A percentile compares a stretch with the other conserved stretches of the same genome.
Evolutionary conservation across 345 rosid genomes (phyloP).

Genomic region (Eutrema yunnanense): DNA sequence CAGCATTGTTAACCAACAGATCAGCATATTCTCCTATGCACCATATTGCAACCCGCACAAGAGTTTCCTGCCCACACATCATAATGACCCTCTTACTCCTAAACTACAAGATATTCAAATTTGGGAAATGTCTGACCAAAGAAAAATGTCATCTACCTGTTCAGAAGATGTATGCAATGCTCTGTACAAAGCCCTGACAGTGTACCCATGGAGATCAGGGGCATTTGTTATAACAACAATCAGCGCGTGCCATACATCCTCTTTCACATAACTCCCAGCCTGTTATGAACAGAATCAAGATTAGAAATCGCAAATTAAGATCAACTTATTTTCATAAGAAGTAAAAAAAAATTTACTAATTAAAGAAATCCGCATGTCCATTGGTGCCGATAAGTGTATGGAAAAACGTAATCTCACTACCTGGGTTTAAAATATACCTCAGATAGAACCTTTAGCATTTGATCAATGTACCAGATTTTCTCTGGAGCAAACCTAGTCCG

Average conservation of each 20-base stretch:
- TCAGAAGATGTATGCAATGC: constrained; percentile 66
- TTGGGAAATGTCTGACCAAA: constrained; percentile 8
- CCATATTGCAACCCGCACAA: constrained; percentile 92
- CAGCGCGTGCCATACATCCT: constrained; percentile 93
- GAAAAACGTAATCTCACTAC: background rate
- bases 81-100: constrained; percentile 15
- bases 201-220: constrained; percentile 90
- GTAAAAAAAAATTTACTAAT: background rate
- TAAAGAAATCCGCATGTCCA: background rate
- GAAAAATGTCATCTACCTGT: constrained; percentile 48
- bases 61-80: constrained; percentile 60
- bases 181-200: constrained; percentile 81
- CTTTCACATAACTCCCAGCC: constrained; percentile 96
- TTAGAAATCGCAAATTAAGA: constrained; percentile 23
- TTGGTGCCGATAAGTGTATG: background rate
- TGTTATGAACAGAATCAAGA: constrained; percentile 36
- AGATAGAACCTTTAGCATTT: constrained; percentile 96
- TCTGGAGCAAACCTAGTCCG: constrained; percentile 81
- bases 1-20: constrained; percentile 71
- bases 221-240: constrained; percentile 91
- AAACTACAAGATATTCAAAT: constrained; percentile 19
- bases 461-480: constrained; percentile 96
- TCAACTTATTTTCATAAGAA: background rate
- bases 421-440: constrained; percentile 50
- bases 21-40: constrained; percentile 98